Conservation (phyloP, 768 basidiomycete genomes). For the Mycena rosella region DNA sequence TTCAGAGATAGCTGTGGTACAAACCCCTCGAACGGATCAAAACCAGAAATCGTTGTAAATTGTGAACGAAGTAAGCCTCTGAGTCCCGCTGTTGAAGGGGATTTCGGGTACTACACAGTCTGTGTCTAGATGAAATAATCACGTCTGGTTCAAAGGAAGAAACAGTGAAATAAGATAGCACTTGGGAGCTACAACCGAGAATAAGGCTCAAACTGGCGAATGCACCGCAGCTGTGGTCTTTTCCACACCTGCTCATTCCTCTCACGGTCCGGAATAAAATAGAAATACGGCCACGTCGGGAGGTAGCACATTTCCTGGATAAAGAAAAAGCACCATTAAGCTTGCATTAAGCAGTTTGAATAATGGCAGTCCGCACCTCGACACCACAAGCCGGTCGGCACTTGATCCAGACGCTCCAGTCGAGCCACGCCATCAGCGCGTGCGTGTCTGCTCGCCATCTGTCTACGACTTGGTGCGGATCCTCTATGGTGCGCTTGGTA, state of each 20-base stretch:
- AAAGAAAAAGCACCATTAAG: no score
- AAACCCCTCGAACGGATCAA: no score
- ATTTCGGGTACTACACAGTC: no score
- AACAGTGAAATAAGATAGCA: no score
- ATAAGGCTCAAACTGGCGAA: constrained; percentile 1
- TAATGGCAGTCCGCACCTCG: constrained; percentile 8
- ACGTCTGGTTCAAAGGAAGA: no score
- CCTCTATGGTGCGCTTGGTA: neutral
- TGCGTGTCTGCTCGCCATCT: constrained; percentile 9
- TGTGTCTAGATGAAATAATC: no score
- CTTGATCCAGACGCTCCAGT: constrained; percentile 36
- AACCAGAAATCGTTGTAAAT: no score
- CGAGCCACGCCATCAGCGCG: constrained; percentile 27
- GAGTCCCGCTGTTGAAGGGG: no score
- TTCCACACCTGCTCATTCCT: neutral
- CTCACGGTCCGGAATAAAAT: neutral
- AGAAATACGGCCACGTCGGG: constrained; percentile 26
- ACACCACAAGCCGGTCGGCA: constrained; percentile 26
- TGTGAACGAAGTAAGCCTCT: no score
- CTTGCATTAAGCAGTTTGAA: no score
- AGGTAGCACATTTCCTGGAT: constrained; percentile 32
- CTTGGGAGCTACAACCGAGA: constrained; percentile 4
- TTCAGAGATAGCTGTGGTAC: no score
- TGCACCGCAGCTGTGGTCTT: constrained; percentile 6
- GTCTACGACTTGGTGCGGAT: neutral